A percentile compares a stretch with the other conserved stretches of the same genome.
These are phyloP conservation scores for Cyberlindnera euphorbiae DNA, from an alignment of 805 yeast species.

Conservation along the genomic window DNA sequence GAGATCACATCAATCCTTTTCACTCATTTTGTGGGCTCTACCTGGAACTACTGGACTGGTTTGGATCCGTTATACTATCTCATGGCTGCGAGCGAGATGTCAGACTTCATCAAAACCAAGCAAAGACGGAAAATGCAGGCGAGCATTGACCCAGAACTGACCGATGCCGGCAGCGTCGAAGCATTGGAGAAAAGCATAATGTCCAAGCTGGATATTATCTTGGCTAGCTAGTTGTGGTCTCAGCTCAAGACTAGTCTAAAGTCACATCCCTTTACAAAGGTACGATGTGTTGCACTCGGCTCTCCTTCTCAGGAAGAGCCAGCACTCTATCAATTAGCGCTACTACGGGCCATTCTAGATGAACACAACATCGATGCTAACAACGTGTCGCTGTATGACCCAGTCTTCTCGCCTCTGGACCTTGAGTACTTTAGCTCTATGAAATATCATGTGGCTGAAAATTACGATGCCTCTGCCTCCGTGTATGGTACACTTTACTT, in stretches of 20 bases:
- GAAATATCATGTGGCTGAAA: conserved; percentile 19
- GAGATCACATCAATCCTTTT: too few species aligned
- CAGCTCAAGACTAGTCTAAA: conserved; percentile 22
- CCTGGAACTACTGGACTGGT: too few species aligned
- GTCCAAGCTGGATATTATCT: conserved; percentile 21
- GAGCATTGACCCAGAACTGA: conserved; percentile 6
- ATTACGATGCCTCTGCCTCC: conserved; percentile 5
- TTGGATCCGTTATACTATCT: too few species aligned
- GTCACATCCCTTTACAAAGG: conserved; percentile 18
- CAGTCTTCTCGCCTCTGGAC: conserved; percentile 51
- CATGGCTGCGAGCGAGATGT: too few species aligned
- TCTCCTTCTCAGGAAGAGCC: conserved; percentile 52
- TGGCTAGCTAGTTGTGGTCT: conserved; percentile 26
- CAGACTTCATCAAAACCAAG: conserved; percentile 7
- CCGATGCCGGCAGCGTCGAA: conserved; percentile 1
- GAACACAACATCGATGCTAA: conserved; percentile 15
- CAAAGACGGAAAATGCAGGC: conserved; percentile 6
- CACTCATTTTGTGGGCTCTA: too few species aligned
- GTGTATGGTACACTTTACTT: conserved; percentile 41
- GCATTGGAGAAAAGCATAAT: conserved; percentile 5
- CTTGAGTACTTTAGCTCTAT: conserved; percentile 25
- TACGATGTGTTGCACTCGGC: conserved; percentile 73
- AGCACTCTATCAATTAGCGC: conserved; percentile 64
- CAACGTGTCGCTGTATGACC: conserved; percentile 55
- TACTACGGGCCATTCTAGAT: conserved; percentile 39